Evolutionary conservation across 2,329 filamentous ascomycete genomes (phyloP).

Genomic region (Cladosporium oxysporum): DNA sequence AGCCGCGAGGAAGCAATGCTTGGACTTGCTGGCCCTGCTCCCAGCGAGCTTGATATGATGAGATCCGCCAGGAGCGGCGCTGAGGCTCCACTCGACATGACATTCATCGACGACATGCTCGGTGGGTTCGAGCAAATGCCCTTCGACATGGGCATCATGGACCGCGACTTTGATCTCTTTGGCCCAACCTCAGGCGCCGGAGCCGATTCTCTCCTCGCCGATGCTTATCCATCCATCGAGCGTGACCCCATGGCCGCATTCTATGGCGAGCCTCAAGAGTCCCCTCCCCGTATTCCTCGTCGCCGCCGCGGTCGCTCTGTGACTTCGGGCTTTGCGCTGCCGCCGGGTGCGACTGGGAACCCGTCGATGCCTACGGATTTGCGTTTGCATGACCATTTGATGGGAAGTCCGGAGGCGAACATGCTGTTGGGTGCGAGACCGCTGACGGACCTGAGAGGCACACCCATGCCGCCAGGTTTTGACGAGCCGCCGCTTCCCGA

Average conservation of each 20-base stretch:
- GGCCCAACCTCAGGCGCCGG: not conserved
- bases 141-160: not conserved
- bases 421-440: not conserved
- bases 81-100: not conserved
- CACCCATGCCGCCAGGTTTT: not conserved
- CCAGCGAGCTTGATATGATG: not conserved
- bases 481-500: not conserved
- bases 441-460: not conserved
- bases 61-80: not conserved
- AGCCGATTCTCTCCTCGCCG: not conserved
- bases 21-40: not conserved
- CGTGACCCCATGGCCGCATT: not conserved
- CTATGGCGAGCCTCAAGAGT: not conserved
- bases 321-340: not conserved
- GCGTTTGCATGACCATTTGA: not conserved
- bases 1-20: not conserved
- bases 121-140: not conserved
- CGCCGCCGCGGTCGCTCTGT: not conserved
- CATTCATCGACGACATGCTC: not conserved
- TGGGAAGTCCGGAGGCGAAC: not conserved
- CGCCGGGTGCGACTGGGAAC: not conserved
- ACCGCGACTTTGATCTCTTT: not conserved
- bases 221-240: not conserved
- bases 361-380: not conserved
- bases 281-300: not conserved